Base-by-base conservation (phyloP, 371 early-diverging fungal species). In the Mortierella polycephala region DNA sequence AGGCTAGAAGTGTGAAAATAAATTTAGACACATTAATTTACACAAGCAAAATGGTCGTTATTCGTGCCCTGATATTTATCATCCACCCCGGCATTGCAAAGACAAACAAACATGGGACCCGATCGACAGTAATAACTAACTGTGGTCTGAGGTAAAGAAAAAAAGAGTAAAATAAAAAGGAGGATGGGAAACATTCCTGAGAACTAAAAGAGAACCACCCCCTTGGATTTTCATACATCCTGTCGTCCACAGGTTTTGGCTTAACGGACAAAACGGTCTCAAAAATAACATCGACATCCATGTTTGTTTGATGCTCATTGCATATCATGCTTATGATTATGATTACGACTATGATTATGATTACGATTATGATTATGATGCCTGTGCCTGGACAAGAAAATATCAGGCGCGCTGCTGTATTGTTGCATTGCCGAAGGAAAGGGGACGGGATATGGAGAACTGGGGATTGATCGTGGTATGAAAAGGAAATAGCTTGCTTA, bases 401-500 rank as follows among this genome's bases (percentile, higher is more conserved):
- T 30, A 30, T 30, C 4, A 4, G 30, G 30, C 30, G 30, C 4
- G 4, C 4, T 30, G 30, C 30, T 30, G 30, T 30, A 30, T 30
- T 30, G 30, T 30, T 30, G 30, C 4, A 30, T 30, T 30, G 30
- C 30, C 2, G 30, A 30, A 30, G 30, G 8, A 21, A 21, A 46
- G 42, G 47, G 5, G 57, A 60, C 18, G 46, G 47, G 45, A 42
- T 45, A 50, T 41, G 51, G 18, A 20, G 23, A 14, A 30, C 30
- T 30, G 45, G 13, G 2, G 2, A 47, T 18, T 44, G 16, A 13
- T 51, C 9, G 7, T 10, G 40, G 54, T 44, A 18, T 21, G 39
- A n/a, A 37, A 30, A 30, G 30, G 45, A n/a, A 54, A 12, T 8
- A 37, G 3, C 44, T 12, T 14, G 30, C 21, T 66, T 76, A 76